Evolutionary conservation across 2,329 filamentous ascomycete species (phyloP).

Genomic region (Xylaria sp.): DNA sequence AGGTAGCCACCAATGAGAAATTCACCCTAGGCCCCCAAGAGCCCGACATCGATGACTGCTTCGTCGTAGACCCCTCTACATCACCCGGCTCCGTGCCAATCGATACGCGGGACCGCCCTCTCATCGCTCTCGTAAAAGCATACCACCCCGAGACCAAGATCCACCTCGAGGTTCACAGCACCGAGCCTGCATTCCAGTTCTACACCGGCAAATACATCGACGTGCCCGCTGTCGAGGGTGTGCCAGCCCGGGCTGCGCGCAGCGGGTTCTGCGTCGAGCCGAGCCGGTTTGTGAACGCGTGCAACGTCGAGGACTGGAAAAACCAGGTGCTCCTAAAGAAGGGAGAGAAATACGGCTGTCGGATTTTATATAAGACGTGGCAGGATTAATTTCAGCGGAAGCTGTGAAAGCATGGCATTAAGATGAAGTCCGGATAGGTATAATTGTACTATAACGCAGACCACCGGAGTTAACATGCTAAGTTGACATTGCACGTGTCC

Average conservation of each 20-base stretch:
- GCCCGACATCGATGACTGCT: constrained; percentile 89
- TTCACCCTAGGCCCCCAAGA: constrained; percentile 75
- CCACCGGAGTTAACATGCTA: neutral
- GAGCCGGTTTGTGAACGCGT: constrained; percentile 86
- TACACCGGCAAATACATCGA: constrained; percentile 89
- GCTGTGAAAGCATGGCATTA: neutral
- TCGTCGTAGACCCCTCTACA: constrained; percentile 67
- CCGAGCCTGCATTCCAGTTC: constrained; percentile 96
- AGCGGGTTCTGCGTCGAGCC: constrained; percentile 93
- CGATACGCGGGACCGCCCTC: constrained; percentile 67
- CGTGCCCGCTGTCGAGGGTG: constrained; percentile 68
- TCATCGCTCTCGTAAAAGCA: constrained; percentile 73
- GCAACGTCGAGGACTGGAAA: constrained; percentile 82
- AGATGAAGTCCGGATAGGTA: neutral
- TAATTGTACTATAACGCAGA: neutral
- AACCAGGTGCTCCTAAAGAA: constrained; percentile 80
- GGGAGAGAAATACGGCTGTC: constrained; percentile 81
- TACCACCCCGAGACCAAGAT: constrained; percentile 75
- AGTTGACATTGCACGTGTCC: neutral
- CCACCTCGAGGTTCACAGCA: constrained; percentile 86
- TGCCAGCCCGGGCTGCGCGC: constrained; percentile 68
- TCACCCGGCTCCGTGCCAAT: constrained; percentile 65
- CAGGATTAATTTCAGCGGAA: constrained; percentile 54
- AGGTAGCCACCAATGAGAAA: constrained; percentile 66
- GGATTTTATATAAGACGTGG: constrained; percentile 87